Percentiles rank a stretch among this genome's conserved stretches.
Evolutionary conservation across 371 early-diverging fungal species (phyloP).

Genomic region (Mucor mucedo): DNA sequence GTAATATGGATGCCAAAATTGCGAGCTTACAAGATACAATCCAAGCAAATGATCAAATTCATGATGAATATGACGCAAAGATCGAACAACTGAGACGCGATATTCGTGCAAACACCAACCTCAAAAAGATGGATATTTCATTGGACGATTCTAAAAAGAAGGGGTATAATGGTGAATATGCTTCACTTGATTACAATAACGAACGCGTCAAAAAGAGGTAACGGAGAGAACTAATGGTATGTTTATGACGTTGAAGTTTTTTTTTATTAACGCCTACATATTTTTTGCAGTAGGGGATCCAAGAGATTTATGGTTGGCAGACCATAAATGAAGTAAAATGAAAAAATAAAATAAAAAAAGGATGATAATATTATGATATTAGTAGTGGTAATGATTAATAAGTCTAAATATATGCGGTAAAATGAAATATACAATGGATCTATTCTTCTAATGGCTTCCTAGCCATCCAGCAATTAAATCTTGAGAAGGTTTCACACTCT

Average conservation of each 20-base stretch:
- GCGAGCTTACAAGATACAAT: constrained; percentile 58
- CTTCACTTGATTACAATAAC: constrained; percentile 18
- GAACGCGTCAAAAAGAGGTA: constrained; percentile 30
- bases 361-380: background rate
- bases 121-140: constrained; percentile 23
- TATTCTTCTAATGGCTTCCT: constrained; percentile 27
- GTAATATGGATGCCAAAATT: constrained; percentile 72
- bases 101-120: constrained; percentile 25
- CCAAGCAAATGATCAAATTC: constrained; percentile 60
- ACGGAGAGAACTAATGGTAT: background rate
- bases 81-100: constrained; percentile 56
- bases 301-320: constrained; percentile 46
- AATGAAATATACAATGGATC: background rate
- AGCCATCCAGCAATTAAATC: constrained; percentile 49
- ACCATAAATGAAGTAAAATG: constrained; percentile 3
- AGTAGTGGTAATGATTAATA: constrained; percentile 3
- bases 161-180: constrained; percentile 12
- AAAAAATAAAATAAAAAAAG: constrained; percentile 4
- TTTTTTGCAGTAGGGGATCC: constrained; percentile 44
- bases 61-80: constrained; percentile 50
- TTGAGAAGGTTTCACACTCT: constrained; percentile 46
- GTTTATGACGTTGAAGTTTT: background rate
- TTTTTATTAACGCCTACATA: constrained; percentile 46
- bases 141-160: constrained; percentile 20
- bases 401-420: background rate